phyloP scores from a whole-genome alignment of 352 stramenopile species.

The Blastocystis sp. region DNA sequence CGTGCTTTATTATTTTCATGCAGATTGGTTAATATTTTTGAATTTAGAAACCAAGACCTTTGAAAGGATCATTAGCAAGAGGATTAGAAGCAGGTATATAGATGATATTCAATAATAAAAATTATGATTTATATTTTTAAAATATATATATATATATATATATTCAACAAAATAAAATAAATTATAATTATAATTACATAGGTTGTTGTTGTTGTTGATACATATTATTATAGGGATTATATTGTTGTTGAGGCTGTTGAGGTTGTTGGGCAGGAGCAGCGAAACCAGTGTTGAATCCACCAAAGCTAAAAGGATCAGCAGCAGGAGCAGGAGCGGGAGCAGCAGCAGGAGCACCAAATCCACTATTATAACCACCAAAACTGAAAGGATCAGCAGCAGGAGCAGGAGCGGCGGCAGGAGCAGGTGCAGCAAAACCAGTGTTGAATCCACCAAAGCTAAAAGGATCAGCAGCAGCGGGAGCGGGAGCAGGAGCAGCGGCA shows the following conservation, averaged over 20 bases:
- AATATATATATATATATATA: too few relatives aligned
- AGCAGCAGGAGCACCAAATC: constrained; percentile 26
- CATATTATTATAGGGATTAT: not conserved
- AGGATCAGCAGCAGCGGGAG: not conserved
- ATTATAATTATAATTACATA: constrained; percentile 19
- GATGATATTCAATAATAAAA: constrained; percentile 16
- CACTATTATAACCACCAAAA: not conserved
- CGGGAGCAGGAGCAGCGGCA: constrained; percentile 5
- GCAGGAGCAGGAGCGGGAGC: too few relatives aligned
- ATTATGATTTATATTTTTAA: constrained; percentile 8
- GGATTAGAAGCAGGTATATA: too few relatives aligned
- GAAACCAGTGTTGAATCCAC: not conserved
- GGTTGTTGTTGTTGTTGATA: constrained; percentile 3
- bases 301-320: not conserved
- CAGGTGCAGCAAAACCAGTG: constrained; percentile 18
- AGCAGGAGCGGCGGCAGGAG: constrained; percentile 17
- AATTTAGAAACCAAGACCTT: constrained; percentile 37
- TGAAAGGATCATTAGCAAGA: constrained; percentile 20
- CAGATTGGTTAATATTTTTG: too few relatives aligned
- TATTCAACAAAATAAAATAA: not conserved
- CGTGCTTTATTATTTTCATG: too few relatives aligned
- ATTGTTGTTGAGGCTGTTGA: constrained; percentile 6
- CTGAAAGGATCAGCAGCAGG: not conserved
- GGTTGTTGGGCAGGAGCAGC: constrained; percentile 10
- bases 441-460: not conserved